Conservation (phyloP, 257 asterid species). For the Gynochthodes officinalis region DNA sequence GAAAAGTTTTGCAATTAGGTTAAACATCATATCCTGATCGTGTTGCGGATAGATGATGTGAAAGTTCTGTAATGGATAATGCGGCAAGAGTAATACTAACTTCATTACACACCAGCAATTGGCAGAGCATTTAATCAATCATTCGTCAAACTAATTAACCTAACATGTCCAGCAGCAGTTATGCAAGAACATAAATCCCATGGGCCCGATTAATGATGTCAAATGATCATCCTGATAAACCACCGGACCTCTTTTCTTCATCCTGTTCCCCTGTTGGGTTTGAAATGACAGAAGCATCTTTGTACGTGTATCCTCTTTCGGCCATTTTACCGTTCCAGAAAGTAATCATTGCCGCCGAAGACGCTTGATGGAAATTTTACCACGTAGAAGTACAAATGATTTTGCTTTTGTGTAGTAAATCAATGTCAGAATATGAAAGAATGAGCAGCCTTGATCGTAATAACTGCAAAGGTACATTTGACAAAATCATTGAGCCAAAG, state of each 20-base stretch:
- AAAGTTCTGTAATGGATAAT: conserved; percentile 1
- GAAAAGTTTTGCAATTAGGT: conserved; percentile 7
- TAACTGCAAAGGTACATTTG: too few species aligned
- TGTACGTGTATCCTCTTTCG: background rate
- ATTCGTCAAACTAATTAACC: background rate
- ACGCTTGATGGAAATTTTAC: background rate
- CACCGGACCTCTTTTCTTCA: background rate
- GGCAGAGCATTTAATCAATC: conserved; percentile 3
- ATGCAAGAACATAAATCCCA: background rate
- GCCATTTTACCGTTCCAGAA: background rate
- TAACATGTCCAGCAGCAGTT: background rate
- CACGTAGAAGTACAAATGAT: background rate
- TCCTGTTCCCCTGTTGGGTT: background rate
- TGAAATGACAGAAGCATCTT: conserved; percentile 4
- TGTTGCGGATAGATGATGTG: background rate
- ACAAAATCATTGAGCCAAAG: too few species aligned
- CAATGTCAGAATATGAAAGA: background rate
- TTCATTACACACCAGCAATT: background rate
- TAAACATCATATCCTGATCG: conserved; percentile 1
- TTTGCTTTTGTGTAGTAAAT: background rate
- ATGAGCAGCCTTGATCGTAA: background rate
- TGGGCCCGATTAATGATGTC: conserved; percentile 12
- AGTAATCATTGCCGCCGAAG: background rate
- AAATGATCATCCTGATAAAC: conserved; percentile 4
- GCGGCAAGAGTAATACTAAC: conserved; percentile 2